phyloP scores from a whole-genome alignment of 495 filamentous ascomycete species.

The Penicillium longicatenatum region DNA sequence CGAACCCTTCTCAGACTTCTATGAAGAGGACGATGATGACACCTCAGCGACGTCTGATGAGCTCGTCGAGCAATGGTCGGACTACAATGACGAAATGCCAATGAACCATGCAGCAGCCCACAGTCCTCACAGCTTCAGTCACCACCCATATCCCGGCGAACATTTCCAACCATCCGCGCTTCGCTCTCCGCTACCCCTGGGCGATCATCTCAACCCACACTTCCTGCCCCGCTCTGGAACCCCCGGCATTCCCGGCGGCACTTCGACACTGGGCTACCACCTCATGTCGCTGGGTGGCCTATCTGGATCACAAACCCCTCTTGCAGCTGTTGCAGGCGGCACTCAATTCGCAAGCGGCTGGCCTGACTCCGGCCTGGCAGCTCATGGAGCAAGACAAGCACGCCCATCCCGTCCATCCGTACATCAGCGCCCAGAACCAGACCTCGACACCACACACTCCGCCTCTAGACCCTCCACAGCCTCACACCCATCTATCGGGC shows the following conservation, averaged over 20 bases:
- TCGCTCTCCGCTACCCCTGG: conserved; percentile 43
- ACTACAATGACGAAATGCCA: conserved; percentile 39
- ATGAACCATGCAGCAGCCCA: conserved; percentile 26
- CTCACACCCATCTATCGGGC: conserved; percentile 34
- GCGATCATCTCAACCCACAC: conserved; percentile 60
- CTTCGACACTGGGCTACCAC: conserved; percentile 89
- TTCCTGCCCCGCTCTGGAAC: conserved; percentile 67
- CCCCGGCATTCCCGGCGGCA: conserved; percentile 80
- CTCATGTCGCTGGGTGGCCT: conserved; percentile 71
- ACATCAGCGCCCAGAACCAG: conserved; percentile 29
- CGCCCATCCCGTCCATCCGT: conserved; percentile 15
- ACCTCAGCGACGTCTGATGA: conserved; percentile 47
- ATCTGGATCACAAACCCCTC: conserved; percentile 82
- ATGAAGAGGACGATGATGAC: conserved; percentile 75
- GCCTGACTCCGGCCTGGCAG: conserved; percentile 40
- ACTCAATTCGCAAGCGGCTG: conserved; percentile 55
- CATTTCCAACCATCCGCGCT: conserved; percentile 36
- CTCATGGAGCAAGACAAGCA: conserved; percentile 12
- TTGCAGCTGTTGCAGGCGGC: conserved; percentile 81
- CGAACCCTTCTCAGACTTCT: conserved; percentile 94
- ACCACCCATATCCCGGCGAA: conserved; percentile 32
- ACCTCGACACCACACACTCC: conserved; percentile 37
- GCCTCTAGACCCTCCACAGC: conserved; percentile 49
- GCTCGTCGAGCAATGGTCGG: conserved; percentile 35
- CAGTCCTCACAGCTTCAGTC: conserved; percentile 24